Percentiles rank a stretch among this genome's conserved stretches.
Conservation (phyloP, 495 filamentous ascomycete genomes). For the Stereocaulon alpinum region DNA sequence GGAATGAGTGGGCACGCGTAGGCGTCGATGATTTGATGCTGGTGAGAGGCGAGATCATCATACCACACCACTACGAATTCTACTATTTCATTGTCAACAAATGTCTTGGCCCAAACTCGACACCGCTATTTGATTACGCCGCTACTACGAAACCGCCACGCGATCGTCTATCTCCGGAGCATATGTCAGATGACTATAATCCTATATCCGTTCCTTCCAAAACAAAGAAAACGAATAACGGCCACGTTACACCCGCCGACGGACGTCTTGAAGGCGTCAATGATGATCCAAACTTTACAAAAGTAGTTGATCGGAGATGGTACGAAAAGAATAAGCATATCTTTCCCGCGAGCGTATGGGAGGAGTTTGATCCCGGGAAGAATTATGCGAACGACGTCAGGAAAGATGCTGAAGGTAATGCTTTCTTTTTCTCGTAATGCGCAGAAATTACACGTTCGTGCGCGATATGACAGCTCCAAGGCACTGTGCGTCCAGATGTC, state of each 20-base stretch:
- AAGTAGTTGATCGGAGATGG: constrained; percentile 93
- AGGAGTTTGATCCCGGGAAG: constrained; percentile 81
- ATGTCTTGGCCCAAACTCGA: constrained; percentile 56
- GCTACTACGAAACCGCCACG: constrained; percentile 28
- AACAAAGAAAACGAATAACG: constrained; percentile 28
- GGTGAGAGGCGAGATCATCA: constrained; percentile 82
- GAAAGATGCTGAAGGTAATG: constrained; percentile 77
- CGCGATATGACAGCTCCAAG: background rate
- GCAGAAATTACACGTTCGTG: background rate
- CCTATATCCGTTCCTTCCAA: constrained; percentile 37
- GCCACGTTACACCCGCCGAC: constrained; percentile 4
- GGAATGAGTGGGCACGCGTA: constrained; percentile 83
- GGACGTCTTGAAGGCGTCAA: constrained; percentile 58
- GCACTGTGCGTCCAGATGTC: background rate
- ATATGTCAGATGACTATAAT: constrained; percentile 27
- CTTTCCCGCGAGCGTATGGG: constrained; percentile 91
- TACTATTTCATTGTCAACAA: constrained; percentile 94
- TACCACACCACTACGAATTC: constrained; percentile 95
- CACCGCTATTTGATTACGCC: constrained; percentile 71
- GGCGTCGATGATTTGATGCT: constrained; percentile 96
- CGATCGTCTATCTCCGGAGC: constrained; percentile 17
- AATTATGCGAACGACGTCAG: constrained; percentile 74
- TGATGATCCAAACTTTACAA: constrained; percentile 77
- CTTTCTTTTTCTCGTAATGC: constrained; percentile 67
- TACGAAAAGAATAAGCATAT: constrained; percentile 97